Base-by-base conservation (phyloP, 2,329 filamentous ascomycete species). In the Penicillium expansum region DNA sequence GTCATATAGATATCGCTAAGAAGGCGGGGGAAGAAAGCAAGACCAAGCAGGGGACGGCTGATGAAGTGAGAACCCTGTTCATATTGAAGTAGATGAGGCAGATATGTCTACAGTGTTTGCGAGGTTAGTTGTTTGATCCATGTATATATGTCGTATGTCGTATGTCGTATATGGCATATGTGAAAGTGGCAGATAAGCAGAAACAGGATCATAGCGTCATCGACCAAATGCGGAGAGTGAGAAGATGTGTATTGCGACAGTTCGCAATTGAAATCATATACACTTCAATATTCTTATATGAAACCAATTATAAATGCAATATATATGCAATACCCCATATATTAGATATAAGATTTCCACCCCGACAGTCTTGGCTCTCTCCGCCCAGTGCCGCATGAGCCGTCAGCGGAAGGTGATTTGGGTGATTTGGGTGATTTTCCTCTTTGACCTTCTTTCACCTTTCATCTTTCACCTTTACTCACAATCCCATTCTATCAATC, bases 381-480 rank as follows among this genome's bases (percentile, higher is more conserved):
- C 53, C 53, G 53, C 53, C 48, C 47, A 48, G 18, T 56, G 55
- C 55, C 55, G 55, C 16, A 20, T 48, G 50, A 57, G 38, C 55
- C 55, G 55, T 54, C 22, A 41, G n/a, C 42, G 45, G 52, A 47
- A 47, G 35, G 20, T 49, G 24, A 53, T 35, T 53, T 39, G 33
- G 32, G 42, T 38, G 44, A 8, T 52, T 24, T n/a, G n/a, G n/a
- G n/a, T n/a, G n/a, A n/a, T n/a, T 38, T 44, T 47, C 33, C 27
- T 45, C 32, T 30, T 35, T 22, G 2, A 32, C 29, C 44, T 49
- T 55, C 30, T 45, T 47, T 9, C 30, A 30, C 10, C 51, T 32
- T 39, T 48, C 27, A 32, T n/a, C 32, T 32, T 52, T 22, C 24
- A 18, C 13, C 39, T 39, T 18, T 4, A 49, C 20, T 24, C n/a